Evolutionary conservation across 2,329 filamentous ascomycete genomes (phyloP), one percentile per base, ranked within the genome.

Genomic region (Xylariaceae sp.): DNA sequence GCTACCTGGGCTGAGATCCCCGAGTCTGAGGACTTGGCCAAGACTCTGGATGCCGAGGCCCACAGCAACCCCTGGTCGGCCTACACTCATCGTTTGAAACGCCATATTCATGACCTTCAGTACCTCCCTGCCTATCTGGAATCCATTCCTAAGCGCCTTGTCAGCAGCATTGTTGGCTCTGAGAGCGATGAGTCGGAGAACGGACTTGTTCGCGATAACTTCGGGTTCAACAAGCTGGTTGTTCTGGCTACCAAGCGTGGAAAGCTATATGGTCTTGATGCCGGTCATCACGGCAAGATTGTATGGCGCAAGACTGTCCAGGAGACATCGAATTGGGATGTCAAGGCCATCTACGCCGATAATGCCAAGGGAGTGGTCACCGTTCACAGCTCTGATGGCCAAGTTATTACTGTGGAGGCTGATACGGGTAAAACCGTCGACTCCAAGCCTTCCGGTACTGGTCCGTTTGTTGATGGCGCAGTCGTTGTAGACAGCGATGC

Each of bases 201-300:
- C 34, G 78, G 78, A 5, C 76, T 88, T n/a, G 76, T 78, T 15
- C 81, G 85, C 13, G 89, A 94, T 68, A 84, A 81, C 45, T 97
- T 97, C 72, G 93, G 93, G 3, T 93, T 97, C 74, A 88, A 90
- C 73, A 96, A 96, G 74, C 77, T 93, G 37, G 83, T 92, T 4
- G 79, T 97, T 59, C 78, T 96, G 54, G 92, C 88, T 4, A 96
- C 92, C 1, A 81, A 84, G 57, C 87, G 86, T 58, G 92, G 92
- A 11, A 87, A 89, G 64, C 76, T 97, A 15, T 88, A 92, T 65
- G 90, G 88, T 2, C 77, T 99, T 17, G 87, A 96, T 72, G 85
- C 87, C 39, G 90, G 87, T 23, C 87, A 86, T 60, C 80, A 88
- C 10, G 92, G 92, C 3, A 80, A 80, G 42, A 78, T 96, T 8